Evolutionary conservation across 495 filamentous ascomycete species (phyloP).

Genomic region (Annulohypoxylon nitens): DNA sequence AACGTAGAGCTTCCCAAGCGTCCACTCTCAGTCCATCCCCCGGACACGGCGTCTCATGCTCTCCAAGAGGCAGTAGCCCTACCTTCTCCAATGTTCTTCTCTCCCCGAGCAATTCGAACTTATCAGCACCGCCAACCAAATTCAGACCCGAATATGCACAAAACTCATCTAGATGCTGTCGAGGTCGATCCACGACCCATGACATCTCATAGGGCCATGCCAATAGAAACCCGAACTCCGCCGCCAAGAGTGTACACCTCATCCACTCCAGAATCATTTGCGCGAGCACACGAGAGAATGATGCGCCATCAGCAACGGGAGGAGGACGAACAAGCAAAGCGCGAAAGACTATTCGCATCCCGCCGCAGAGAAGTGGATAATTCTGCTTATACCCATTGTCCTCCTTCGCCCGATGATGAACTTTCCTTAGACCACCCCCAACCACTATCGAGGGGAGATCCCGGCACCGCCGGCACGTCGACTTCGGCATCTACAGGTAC

Average conservation of each 20-base stretch:
- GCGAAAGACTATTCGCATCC: slow-evolving; percentile 33
- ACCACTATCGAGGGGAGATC: slow-evolving; percentile 53
- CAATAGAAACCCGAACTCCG: slow-evolving; percentile 48
- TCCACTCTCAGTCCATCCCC: slow-evolving; percentile 52
- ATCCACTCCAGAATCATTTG: slow-evolving; percentile 49
- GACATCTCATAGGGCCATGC: slow-evolving; percentile 59
- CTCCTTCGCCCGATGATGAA: slow-evolving; percentile 67
- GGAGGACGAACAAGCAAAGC: slow-evolving; percentile 38
- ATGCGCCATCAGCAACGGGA: slow-evolving; percentile 46
- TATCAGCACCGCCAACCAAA: slow-evolving; percentile 58
- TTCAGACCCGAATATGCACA: slow-evolving; percentile 62
- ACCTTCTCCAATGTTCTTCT: slow-evolving; percentile 55
- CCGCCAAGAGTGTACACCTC: slow-evolving; percentile 45
- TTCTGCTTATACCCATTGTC: slow-evolving; percentile 51
- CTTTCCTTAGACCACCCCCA: slow-evolving; percentile 43
- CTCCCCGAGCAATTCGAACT: slow-evolving; percentile 49
- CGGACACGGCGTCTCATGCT: slow-evolving; percentile 40
- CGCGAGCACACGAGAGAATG: slow-evolving; percentile 48
- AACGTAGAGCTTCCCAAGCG: slow-evolving; percentile 67
- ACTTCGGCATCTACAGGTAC: slow-evolving; percentile 61
- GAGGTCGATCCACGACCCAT: slow-evolving; percentile 55
- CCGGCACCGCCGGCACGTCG: slow-evolving; percentile 59
- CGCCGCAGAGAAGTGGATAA: slow-evolving; percentile 26
- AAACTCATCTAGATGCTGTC: slow-evolving; percentile 51
- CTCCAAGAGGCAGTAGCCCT: slow-evolving; percentile 30